A percentile compares a stretch with the other conserved stretches of the same genome.
These are phyloP conservation scores for Alternaria brassicicola DNA, from an alignment of 2,329 filamentous ascomycete species.

Conservation along the genomic window DNA sequence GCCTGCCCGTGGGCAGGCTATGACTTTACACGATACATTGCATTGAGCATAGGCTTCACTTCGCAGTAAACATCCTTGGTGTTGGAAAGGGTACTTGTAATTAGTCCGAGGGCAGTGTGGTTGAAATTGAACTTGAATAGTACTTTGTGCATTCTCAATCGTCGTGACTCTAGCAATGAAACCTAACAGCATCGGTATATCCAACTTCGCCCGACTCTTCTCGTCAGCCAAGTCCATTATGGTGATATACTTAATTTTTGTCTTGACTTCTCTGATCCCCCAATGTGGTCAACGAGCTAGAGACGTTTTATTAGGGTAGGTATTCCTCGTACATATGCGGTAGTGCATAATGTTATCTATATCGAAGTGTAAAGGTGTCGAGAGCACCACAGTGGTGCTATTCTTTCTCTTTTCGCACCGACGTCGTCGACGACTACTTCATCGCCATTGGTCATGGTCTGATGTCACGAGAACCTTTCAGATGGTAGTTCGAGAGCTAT, in stretches of 20 bases:
- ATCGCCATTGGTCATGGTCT: background rate
- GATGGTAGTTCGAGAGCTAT: background rate
- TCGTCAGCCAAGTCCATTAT: no score
- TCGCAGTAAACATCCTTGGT: conserved; percentile 35
- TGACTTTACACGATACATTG: conserved; percentile 49
- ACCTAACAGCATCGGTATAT: no score
- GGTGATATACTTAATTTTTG: no score
- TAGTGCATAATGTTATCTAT: background rate
- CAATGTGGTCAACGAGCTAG: no score
- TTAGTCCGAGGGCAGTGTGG: conserved; percentile 28
- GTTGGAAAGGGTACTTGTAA: conserved; percentile 39
- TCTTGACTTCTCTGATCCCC: no score
- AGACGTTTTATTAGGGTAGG: no score
- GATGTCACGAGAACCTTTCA: background rate
- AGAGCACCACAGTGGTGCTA: background rate
- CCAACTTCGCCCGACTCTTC: no score
- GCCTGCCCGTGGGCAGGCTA: conserved; percentile 42
- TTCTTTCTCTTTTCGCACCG: background rate
- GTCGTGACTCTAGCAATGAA: conserved; percentile 4
- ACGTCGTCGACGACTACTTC: background rate
- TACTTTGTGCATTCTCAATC: background rate
- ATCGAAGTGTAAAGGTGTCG: background rate
- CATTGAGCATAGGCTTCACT: conserved; percentile 27
- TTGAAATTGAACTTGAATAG: conserved; percentile 33
- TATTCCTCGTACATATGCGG: no score